A percentile compares a stretch with the other conserved stretches of the same genome.
These are phyloP conservation scores for Yarrowia hollandica DNA, from an alignment of 805 yeast genomes.

Conservation along the genomic window DNA sequence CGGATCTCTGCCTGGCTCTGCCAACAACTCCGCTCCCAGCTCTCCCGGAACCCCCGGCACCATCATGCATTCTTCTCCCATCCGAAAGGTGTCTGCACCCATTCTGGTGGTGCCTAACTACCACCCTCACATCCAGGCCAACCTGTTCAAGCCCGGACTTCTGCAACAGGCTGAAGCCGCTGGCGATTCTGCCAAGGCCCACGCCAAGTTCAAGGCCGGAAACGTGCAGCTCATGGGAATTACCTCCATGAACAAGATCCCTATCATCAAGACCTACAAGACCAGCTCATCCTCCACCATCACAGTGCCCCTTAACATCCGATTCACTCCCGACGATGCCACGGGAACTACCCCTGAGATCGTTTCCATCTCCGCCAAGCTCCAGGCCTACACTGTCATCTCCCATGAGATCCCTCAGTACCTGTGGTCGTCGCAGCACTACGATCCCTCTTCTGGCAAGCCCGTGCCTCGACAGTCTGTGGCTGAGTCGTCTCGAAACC, in stretches of 20 bases:
- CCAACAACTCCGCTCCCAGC: conserved; percentile 24
- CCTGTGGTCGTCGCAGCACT: conserved; percentile 28
- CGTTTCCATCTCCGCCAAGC: conserved; percentile 25
- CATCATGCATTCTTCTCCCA: conserved; percentile 2
- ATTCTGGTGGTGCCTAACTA: conserved; percentile 25
- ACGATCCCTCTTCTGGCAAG: conserved; percentile 17
- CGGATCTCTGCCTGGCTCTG: conserved; percentile 22
- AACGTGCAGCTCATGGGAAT: conserved; percentile 24
- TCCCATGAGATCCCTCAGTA: conserved; percentile 27
- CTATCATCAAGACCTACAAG: conserved; percentile 28
- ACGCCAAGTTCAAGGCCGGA: conserved; percentile 28
- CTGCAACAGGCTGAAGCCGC: conserved; percentile 25
- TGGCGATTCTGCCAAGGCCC: conserved; percentile 25
- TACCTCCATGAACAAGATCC: conserved; percentile 27
- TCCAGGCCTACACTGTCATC: conserved; percentile 25
- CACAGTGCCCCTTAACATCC: conserved; percentile 22
- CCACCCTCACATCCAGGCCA: conserved; percentile 27
- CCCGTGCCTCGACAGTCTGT: conserved; percentile 25
- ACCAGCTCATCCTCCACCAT: conserved; percentile 11
- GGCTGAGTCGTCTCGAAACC: conserved; percentile 18
- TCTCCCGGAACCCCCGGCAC: conserved; percentile 10
- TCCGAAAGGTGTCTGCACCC: conserved; percentile 13
- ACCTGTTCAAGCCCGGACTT: conserved; percentile 27
- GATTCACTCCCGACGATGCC: conserved; percentile 21
- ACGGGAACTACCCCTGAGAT: conserved; percentile 26